Conservation (phyloP, 345 rosid species). For the Citrus glauca region DNA sequence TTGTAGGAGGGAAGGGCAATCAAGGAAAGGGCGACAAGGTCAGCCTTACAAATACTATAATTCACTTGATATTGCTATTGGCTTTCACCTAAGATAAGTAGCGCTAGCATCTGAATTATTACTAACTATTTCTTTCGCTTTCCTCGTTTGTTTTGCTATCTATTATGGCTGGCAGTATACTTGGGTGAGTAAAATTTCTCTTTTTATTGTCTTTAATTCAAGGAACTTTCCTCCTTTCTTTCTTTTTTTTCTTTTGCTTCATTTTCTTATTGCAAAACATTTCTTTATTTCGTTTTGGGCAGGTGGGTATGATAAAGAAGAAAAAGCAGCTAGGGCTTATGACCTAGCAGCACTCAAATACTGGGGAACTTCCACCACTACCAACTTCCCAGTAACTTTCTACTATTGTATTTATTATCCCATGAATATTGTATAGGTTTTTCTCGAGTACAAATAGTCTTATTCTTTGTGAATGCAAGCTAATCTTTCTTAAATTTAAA, state of each 20-base stretch:
- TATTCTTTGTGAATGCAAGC: not conserved
- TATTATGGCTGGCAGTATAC: conserved; percentile 51
- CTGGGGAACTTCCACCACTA: conserved; percentile 98
- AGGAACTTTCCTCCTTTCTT: not conserved
- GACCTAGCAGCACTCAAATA: conserved; percentile 94
- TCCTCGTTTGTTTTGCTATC: conserved; percentile 21
- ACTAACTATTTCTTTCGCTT: conserved; percentile 19
- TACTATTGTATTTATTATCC: not conserved
- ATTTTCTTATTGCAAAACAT: not conserved
- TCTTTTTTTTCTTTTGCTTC: not conserved
- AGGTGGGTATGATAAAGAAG: conserved; percentile 99
- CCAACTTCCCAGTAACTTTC: conserved; percentile 74
- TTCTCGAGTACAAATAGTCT: not conserved
- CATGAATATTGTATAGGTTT: too few species aligned
- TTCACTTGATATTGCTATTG: not conserved
- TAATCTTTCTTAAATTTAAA: not conserved
- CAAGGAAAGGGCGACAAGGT: conserved; percentile 99
- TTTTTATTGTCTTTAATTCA: not conserved
- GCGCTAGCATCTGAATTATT: not conserved
- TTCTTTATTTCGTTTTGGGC: conserved; percentile 3
- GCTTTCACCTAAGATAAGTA: not conserved
- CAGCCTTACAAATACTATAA: not conserved
- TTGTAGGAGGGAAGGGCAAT: conserved; percentile 98
- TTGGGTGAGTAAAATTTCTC: conserved; percentile 52
- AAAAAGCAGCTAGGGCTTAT: conserved; percentile 97